Evolutionary conservation across 225 moss, liverwort and hornwort genomes (phyloP).

Genomic region (Physcomitrellopsis africana): DNA sequence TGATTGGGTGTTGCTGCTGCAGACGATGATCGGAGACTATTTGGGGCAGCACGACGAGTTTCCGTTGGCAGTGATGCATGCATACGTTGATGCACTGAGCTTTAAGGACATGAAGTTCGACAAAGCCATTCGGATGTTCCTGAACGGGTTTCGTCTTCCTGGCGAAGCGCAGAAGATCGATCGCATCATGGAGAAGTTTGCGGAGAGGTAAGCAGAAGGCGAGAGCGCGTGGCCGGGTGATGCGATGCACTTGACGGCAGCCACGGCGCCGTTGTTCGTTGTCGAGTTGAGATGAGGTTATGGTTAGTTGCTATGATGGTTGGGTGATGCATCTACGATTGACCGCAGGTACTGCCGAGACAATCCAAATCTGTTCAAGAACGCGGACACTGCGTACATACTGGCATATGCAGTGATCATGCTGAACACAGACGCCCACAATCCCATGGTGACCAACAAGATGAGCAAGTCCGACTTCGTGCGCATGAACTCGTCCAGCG

Average conservation of each 20-base stretch:
- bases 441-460: slow-evolving; percentile 94
- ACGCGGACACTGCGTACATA: slow-evolving; percentile 93
- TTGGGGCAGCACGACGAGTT: slow-evolving; percentile 97
- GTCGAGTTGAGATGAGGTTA: slow-evolving; percentile 14
- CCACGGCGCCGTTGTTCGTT: neutral
- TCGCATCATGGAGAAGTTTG: slow-evolving; percentile 99
- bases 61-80: slow-evolving; percentile 94
- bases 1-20: slow-evolving; percentile 31
- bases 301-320: slow-evolving; percentile 5
- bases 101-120: slow-evolving; percentile 91
- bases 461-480: slow-evolving; percentile 99
- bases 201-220: slow-evolving; percentile 68
- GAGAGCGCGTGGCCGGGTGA: neutral
- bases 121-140: slow-evolving; percentile 83
- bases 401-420: slow-evolving; percentile 98
- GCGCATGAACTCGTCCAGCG: slow-evolving; percentile 81
- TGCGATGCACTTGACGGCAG: too few relatives aligned
- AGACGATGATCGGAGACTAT: slow-evolving; percentile 98
- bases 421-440: slow-evolving; percentile 99
- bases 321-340: slow-evolving; percentile 21
- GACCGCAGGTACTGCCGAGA: slow-evolving; percentile 87
- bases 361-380: slow-evolving; percentile 95
- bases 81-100: slow-evolving; percentile 82
- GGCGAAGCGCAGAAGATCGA: slow-evolving; percentile 99
- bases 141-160: slow-evolving; percentile 96